These are phyloP conservation scores for Phaeotremella skinneri DNA, from an alignment of 768 basidiomycete species.

Conservation along the genomic window DNA sequence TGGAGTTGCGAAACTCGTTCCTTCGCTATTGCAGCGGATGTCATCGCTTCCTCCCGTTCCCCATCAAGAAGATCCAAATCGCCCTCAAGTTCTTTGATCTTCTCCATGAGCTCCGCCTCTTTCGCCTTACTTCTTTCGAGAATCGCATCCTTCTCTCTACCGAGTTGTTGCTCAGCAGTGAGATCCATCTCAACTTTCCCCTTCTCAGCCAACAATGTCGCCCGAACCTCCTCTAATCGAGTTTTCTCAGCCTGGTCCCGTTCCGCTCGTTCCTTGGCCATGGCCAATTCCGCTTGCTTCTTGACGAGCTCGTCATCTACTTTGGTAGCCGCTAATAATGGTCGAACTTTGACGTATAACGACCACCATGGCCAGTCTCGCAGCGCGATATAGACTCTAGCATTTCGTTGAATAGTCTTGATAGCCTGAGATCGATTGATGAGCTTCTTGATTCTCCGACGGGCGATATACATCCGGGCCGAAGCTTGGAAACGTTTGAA, in stretches of 20 bases:
- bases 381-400: conserved; percentile 81
- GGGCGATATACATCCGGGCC: conserved; percentile 77
- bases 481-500: conserved; percentile 85
- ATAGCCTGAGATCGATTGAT: conserved; percentile 87
- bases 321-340: conserved; percentile 84
- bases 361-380: conserved; percentile 99
- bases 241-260: conserved; percentile 78
- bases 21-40: conserved; percentile 51
- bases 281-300: conserved; percentile 72
- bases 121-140: conserved; percentile 79
- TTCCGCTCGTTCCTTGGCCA: conserved; percentile 80
- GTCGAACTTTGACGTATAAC: conserved; percentile 92
- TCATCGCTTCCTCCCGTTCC: conserved; percentile 76
- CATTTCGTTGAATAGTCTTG: conserved; percentile 89
- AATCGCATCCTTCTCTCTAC: conserved; percentile 76
- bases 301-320: conserved; percentile 82
- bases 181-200: conserved; percentile 74
- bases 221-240: conserved; percentile 73
- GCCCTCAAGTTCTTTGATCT: conserved; percentile 70
- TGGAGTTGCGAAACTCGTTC: conserved; percentile 23
- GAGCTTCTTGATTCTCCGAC: conserved; percentile 90
- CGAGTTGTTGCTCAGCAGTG: conserved; percentile 73
- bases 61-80: conserved; percentile 82
- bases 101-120: conserved; percentile 83
- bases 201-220: conserved; percentile 80